A percentile compares a stretch with the other conserved stretches of the same genome.
These are phyloP conservation scores for Fusarium verrucosum DNA, from an alignment of 2,329 filamentous ascomycete genomes.

Conservation along the genomic window DNA sequence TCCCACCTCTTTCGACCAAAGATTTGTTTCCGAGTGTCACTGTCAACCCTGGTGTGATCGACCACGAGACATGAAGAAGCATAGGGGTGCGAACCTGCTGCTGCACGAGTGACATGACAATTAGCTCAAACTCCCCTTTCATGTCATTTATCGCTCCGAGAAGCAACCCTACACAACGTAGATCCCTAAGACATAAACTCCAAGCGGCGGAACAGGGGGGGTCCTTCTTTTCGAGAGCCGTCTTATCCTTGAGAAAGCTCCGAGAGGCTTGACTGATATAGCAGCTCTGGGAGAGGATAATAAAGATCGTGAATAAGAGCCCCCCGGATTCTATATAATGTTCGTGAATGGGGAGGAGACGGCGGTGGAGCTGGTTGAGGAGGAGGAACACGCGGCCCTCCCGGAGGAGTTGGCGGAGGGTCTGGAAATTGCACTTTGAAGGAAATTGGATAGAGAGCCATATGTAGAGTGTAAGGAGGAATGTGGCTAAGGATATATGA, in stretches of 20 bases:
- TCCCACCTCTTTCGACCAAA: background rate
- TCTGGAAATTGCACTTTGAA: conserved; percentile 34
- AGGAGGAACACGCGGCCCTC: conserved; percentile 44
- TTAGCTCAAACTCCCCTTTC: background rate
- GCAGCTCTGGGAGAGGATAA: background rate
- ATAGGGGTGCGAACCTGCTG: background rate
- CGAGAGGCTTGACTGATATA: conserved; percentile 18
- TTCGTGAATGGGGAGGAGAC: conserved; percentile 42
- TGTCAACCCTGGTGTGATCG: conserved; percentile 23
- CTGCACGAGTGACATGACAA: background rate
- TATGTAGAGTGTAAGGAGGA: background rate
- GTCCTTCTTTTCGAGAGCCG: background rate
- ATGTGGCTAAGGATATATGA: background rate
- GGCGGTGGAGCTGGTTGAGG: conserved; percentile 44
- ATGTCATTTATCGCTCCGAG: background rate
- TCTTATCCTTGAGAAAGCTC: conserved; percentile 5
- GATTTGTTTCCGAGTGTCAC: background rate
- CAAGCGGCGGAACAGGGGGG: conserved; percentile 10
- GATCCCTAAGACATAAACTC: conserved; percentile 10
- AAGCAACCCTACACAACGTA: background rate
- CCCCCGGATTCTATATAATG: background rate
- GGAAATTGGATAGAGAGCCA: conserved; percentile 10
- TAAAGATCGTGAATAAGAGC: background rate
- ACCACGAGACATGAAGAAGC: conserved; percentile 12
- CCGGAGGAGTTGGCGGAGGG: conserved; percentile 44